Evolutionary conservation across 345 rosid species (phyloP), one percentile per base, ranked within the genome.

Genomic region (Populus davidiana): DNA sequence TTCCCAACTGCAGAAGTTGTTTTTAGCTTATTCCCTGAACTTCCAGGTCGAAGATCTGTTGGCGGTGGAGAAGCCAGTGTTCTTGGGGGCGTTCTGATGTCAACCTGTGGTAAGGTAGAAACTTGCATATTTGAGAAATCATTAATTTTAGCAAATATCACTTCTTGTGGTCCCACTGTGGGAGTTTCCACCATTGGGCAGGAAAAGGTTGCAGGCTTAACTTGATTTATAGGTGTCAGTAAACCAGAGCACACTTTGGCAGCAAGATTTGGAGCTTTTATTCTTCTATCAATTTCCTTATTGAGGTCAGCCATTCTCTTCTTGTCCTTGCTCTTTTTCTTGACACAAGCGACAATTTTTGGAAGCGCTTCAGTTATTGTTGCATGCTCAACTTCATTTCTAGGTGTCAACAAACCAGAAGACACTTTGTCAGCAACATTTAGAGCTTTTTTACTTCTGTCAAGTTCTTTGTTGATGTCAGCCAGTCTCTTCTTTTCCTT

Each of bases 1-100:
- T 81, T 85, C 36, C 93, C 90, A 62, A 90, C 85, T 35, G 67
- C 61, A 39, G 68, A 59, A 5, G 75, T 38, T 65, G 49, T 76
- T 63, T 17, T 44, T 13, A 47, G 44, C 27, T 75, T 69, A 68
- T 73, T 74, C 59, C 76, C 77, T 21, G 70, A 70, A 67, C 47
- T 77, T 75, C 38, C 68, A 21, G 13, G 68, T 17, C 27, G 47
- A 38, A 13, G 63, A 27, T 65, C 50, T 3, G 69, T 71, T 25
- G 62, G 54, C 33, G 56, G 29, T 39, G 27, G n/a, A 29, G 67
- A 77, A 75, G 23, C 62, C 18, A 67, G 61, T 23, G 44, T 52
- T 76, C 65, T 79, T 7, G 85, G 77, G 2, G 81, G 83, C 12
- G 84, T 85, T 69, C 59, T 74, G 25, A 76, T 81, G 52, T 75